These are phyloP conservation scores for Solanum piurae DNA, from an alignment of 257 asterid species.

Conservation along the genomic window DNA sequence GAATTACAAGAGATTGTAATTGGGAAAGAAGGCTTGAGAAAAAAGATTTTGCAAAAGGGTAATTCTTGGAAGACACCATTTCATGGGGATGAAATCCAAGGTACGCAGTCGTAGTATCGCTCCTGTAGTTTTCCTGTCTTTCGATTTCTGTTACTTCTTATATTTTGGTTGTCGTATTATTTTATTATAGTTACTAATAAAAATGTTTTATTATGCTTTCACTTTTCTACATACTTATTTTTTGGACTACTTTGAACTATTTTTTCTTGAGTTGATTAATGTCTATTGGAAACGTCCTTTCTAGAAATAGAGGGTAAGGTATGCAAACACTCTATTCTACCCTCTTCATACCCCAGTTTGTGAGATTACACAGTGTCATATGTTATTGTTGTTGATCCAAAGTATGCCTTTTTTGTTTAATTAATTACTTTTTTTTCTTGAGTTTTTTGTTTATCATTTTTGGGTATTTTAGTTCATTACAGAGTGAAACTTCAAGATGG, in stretches of 20 bases:
- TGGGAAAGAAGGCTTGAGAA: slow-evolving; percentile 30
- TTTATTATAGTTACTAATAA: not conserved
- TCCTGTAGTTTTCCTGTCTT: not conserved
- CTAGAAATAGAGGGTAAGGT: not conserved
- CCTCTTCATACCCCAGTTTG: not conserved
- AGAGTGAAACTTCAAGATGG: slow-evolving; percentile 33
- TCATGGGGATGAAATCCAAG: slow-evolving; percentile 60
- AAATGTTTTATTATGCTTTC: not conserved
- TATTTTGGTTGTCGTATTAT: not conserved
- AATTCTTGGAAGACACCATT: slow-evolving; percentile 49
- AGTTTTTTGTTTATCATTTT: not conserved
- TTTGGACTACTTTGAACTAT: not conserved
- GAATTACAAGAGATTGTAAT: slow-evolving; percentile 1
- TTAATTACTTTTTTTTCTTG: not conserved
- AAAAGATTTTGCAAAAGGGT: slow-evolving; percentile 31
- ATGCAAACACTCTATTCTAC: rapidly evolving
- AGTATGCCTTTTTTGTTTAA: not conserved
- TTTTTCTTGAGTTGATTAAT: rapidly evolving
- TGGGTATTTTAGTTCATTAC: slow-evolving; percentile 40
- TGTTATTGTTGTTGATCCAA: not conserved
- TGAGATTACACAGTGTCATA: rapidly evolving
- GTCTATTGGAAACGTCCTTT: rapidly evolving
- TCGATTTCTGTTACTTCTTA: not conserved
- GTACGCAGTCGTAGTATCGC: not conserved
- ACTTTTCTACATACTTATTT: not conserved